Evolutionary conservation across 345 rosid species (phyloP), one percentile per base, ranked within the genome.

Genomic region (Eucalyptus globulus): DNA sequence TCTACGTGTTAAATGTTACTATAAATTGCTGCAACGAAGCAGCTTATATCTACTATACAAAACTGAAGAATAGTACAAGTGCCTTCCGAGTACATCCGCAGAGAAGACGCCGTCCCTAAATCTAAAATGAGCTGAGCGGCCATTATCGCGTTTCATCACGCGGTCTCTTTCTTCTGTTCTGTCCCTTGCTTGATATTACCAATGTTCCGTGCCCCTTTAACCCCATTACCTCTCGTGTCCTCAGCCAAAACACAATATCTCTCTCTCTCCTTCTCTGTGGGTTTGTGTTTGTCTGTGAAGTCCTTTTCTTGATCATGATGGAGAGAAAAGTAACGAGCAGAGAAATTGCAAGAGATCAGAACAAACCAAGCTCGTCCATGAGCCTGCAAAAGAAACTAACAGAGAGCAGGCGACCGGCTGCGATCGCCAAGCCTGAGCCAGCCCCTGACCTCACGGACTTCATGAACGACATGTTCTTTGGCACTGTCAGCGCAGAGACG

Each of bases 401-500:
- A 2, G 93, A 93, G 88, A 87, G 88, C 86, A 87, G 86, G 76
- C 72, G 81, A 34, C 87, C 86, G 9, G 47, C 85, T 40, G 85
- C 54, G 37, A 14, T 31, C 26, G 29, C 7, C 49, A 88, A 81
- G 87, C 58, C 87, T 8, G 88, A 94, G 67, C 80, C 60, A 31
- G 92, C 60, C 3, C 95, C 96, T 1, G 96, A 94, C 93, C 95
- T 94, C 54, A 94, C 95, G 47, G 95, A 95, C 90, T 95, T 95
- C 92, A 94, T 95, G 94, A 93, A 94, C 69, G 96, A 94, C 92
- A 90, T 92, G 94, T 95, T 95, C 94, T 94, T 93, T 37, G 97
- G 97, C 56, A 87, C 93, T 6, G 80, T 88, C 22, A 49, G 72
- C 22, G 44, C 90, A 6, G 93, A 93, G 37, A 95, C 90, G 92